Base-by-base conservation (phyloP, 2,329 filamentous ascomycete genomes). In the Penicillium sp. region DNA sequence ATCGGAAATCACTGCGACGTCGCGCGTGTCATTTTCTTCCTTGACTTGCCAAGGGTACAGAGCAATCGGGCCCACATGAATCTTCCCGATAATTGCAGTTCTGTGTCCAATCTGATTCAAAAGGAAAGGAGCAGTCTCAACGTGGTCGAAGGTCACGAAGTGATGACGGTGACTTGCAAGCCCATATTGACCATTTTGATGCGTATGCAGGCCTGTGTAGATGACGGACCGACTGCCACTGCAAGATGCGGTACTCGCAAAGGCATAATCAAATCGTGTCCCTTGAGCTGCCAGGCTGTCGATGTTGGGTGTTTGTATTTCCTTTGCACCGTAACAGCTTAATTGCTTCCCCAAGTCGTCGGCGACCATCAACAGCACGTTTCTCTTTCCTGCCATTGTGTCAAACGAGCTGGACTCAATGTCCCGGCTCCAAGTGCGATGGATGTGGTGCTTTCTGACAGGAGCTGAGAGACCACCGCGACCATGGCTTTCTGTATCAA, bases 161-260 rank as follows among this genome's bases (percentile, higher is more conserved):
- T 80, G 77, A 59, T 76, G 72, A 44, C 65, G 61, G 10, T 71
- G 69, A 24, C 69, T 68, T 6, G 71, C 68, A 4, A 82, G 73
- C 1, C 80, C 81, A 50, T 82, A 82, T 58, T 80, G 75, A 1
- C 80, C 80, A 52, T 79, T 82, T 55, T 83, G 59, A 44, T 72
- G 70, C 0, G 79, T 81, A 54, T 83, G 81, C 0, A 81, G 69
- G 3, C 81, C 81, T 0, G 80, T 82, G 64, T 82, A 83, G 19
- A 83, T 77, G 16, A 77, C 76, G 0, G 79, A 78, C 6, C 80
- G 75, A 61, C 77, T 81, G 35, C 75, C 77, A 55, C 78, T 81
- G 67, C 81, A 83, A 0, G 80, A 83, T 0, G 81, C 80, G 1
- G 63, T 65, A 31, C 61, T 65, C 13, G 61, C 58, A 49, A 62